Conservation (phyloP, 208 protist species). For the Leishmania amazonensis region DNA sequence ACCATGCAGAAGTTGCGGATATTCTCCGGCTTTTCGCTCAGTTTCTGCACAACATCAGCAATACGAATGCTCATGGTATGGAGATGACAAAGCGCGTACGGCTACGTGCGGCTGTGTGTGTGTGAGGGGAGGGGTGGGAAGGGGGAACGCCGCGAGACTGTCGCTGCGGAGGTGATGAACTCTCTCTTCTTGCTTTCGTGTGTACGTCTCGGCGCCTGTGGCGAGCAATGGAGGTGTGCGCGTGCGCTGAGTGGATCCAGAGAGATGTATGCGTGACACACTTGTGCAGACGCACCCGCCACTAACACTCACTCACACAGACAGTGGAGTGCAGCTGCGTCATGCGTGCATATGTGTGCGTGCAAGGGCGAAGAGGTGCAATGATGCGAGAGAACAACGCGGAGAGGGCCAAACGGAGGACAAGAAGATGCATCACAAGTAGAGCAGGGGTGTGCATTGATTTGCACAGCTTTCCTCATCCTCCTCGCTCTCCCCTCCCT, state of each 20-base stretch:
- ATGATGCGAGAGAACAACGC: neutral
- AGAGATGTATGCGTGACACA: neutral
- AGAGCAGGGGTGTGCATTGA: neutral
- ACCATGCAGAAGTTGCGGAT: conserved; percentile 98
- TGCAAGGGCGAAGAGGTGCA: neutral
- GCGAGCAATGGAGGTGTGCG: neutral
- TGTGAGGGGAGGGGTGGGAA: neutral
- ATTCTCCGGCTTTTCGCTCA: conserved; percentile 75
- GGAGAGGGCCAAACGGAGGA: neutral
- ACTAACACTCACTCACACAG: neutral
- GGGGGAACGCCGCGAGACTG: neutral
- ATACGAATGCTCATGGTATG: conserved; percentile 18
- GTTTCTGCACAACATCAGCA: conserved; percentile 38
- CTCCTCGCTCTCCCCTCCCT: neutral
- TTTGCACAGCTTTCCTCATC: neutral
- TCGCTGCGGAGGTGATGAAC: neutral
- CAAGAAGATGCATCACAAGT: neutral
- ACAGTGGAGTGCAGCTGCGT: neutral
- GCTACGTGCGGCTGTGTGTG: neutral
- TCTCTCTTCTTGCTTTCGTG: neutral
- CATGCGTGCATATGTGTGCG: neutral
- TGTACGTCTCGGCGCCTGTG: neutral
- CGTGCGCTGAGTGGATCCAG: neutral
- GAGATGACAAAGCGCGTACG: neutral
- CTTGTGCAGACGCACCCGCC: neutral